Base-by-base conservation (phyloP, 2,329 filamentous ascomycete genomes). In the Colletotrichum orchidophilum region DNA sequence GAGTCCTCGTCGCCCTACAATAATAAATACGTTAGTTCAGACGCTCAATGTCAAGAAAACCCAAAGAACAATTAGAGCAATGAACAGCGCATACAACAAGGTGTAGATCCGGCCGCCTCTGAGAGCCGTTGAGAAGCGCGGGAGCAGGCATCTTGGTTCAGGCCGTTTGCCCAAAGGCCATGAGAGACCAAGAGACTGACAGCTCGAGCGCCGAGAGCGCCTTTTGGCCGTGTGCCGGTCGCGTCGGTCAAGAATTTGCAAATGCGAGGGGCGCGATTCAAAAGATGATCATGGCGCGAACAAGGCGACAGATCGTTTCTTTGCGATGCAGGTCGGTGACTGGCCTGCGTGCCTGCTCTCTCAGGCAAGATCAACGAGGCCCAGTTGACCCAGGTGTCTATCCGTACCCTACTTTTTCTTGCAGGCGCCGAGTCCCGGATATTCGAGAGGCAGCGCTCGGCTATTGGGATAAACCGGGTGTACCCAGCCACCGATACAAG, bases 1-100 rank as follows among this genome's bases (percentile, higher is more conserved):
- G 94, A 92, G 84, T 99, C 96, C 84, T 97, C 94, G 79, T 95
- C 93, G 76, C 91, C 88, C 90, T 96, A 74, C 1, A 76, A 75
- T 2, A 76, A 75, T 77, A 76, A 46, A 50, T 35, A n/a, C n/a
- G 75, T 79, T 72, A 84, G 77, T 74, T 67, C 35, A 18, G 35
- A 24, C 27, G 12, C 27, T 8, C 15, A 21, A 49, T 26, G 29
- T 55, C 50, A 35, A 73, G 31, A 49, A 5, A 27, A 35, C n/a
- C 11, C 2, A 12, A 21, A 60, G 24, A 42, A 50, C 21, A 54
- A 26, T 24, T 35, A 12, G 12, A 9, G 39, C n/a, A 1, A 49
- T 26, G 2, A 39, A 35, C 8, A 15, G 52, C 46, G 80, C 83
- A 67, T 79, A 88, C 87, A 35, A 88, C 82, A 57, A 87, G 81